Evolutionary conservation across 148 eudicot genomes (phyloP).

Genomic region (Bassia scoparia): DNA sequence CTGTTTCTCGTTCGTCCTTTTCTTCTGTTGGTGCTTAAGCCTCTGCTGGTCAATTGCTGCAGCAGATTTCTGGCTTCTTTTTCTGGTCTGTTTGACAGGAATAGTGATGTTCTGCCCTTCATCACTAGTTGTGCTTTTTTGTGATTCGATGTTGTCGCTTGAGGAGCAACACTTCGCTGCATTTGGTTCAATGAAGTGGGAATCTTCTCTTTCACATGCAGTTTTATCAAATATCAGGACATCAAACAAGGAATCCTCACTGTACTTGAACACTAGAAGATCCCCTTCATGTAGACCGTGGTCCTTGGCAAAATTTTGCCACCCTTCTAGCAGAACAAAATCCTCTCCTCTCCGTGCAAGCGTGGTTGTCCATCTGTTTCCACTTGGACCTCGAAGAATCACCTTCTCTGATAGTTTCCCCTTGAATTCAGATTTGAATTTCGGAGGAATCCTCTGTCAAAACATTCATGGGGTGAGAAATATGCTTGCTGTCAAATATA

Average conservation of each 20-base stretch:
- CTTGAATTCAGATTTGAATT: background rate
- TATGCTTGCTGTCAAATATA: background rate
- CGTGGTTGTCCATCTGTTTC: constrained; percentile 6
- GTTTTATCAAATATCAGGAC: constrained; percentile 15
- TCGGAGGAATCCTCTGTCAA: constrained; percentile 17
- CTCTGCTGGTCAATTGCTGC: background rate
- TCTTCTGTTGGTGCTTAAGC: background rate
- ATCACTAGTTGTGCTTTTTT: background rate
- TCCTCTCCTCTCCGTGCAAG: background rate
- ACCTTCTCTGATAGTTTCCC: constrained; percentile 1
- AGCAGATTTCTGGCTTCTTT: background rate
- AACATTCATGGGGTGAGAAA: constrained; percentile 2
- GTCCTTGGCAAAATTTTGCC: constrained; percentile 15
- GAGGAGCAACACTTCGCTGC: background rate
- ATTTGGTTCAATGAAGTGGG: background rate
- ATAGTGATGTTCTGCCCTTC: too few species aligned
- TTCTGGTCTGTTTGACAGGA: too few species aligned
- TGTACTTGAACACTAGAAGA: constrained; percentile 7
- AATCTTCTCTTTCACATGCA: constrained; percentile 17
- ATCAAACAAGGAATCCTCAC: background rate
- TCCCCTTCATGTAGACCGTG: background rate
- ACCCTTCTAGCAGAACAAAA: background rate
- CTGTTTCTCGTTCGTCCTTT: background rate
- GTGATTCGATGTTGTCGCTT: background rate
- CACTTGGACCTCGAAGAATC: constrained; percentile 21